Conservation (phyloP, 345 rosid genomes). For the Cardamine occulta region DNA sequence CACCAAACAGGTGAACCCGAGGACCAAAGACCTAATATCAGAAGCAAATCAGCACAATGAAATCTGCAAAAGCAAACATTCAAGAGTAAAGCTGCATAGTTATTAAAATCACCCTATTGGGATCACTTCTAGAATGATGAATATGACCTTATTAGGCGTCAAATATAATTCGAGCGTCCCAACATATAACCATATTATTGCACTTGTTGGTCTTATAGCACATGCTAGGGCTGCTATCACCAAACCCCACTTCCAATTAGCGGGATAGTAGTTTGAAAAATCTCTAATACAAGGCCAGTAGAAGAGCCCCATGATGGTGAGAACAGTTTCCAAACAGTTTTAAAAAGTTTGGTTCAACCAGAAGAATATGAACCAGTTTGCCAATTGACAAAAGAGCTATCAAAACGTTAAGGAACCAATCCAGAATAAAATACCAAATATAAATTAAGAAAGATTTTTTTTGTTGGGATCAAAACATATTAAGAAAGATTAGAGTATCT, state of each 20-base stretch:
- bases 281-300: conserved; percentile 85
- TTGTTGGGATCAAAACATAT: too few relatives aligned
- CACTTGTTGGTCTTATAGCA: conserved; percentile 91
- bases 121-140: conserved; percentile 62
- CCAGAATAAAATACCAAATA: conserved; percentile 3
- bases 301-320: conserved; percentile 77
- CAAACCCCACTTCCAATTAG: conserved; percentile 71
- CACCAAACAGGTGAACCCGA: conserved; percentile 74
- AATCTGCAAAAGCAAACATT: conserved; percentile 15
- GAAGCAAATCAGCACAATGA: conserved; percentile 2
- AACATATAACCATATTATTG: conserved; percentile 82
- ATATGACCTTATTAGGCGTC: conserved; percentile 58
- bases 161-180: conserved; percentile 74
- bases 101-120: conserved; percentile 74
- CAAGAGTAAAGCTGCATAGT: conserved; percentile 2
- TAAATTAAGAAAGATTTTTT: not conserved
- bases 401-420: conserved; percentile 53
- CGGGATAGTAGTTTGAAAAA: conserved; percentile 49
- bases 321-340: conserved; percentile 89
- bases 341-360: conserved; percentile 89
- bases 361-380: conserved; percentile 90
- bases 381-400: conserved; percentile 78
- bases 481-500: too few relatives aligned
- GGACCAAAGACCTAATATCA: conserved; percentile 67
- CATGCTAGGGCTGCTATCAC: conserved; percentile 79